Conservation (phyloP, 495 filamentous ascomycete genomes). For the Aspergillus mulundensis region DNA sequence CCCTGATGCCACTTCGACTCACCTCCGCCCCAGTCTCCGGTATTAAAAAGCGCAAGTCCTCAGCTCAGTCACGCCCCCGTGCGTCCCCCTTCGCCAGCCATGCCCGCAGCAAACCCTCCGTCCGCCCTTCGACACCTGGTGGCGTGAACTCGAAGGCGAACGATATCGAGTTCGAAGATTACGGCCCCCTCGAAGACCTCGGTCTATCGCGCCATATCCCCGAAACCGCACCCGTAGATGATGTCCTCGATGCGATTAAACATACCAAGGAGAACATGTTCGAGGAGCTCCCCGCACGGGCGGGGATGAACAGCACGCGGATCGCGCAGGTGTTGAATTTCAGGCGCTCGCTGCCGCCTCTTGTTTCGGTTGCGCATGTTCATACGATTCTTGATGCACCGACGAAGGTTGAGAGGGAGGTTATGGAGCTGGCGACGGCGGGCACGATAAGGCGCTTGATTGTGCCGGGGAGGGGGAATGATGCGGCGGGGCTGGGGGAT, state of each 20-base stretch:
- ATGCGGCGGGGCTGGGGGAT: constrained; percentile 61
- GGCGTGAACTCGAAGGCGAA: constrained; percentile 23
- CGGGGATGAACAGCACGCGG: constrained; percentile 71
- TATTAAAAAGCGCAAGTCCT: constrained; percentile 39
- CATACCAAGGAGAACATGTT: constrained; percentile 66
- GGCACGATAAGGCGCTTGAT: constrained; percentile 63
- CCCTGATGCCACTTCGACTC: constrained; percentile 41
- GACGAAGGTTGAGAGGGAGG: constrained; percentile 69
- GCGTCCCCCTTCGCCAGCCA: constrained; percentile 50
- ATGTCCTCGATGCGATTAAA: constrained; percentile 61
- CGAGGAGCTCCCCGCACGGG: constrained; percentile 57
- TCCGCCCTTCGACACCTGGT: constrained; percentile 24
- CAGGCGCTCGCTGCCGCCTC: constrained; percentile 60
- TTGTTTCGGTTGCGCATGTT: constrained; percentile 68
- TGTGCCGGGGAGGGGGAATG: constrained; percentile 60
- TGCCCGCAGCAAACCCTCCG: constrained; percentile 54
- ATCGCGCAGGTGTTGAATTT: constrained; percentile 69
- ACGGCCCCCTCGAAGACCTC: constrained; percentile 33
- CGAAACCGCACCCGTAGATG: constrained; percentile 50
- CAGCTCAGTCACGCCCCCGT: constrained; percentile 22
- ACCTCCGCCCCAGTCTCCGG: constrained; percentile 45
- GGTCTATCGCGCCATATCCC: constrained; percentile 36
- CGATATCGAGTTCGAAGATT: constrained; percentile 39
- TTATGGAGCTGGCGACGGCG: constrained; percentile 55
- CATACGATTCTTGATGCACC: constrained; percentile 62